phyloP scores from a whole-genome alignment of 1,139 yeast species.

The Kluyveromyces sp. region DNA sequence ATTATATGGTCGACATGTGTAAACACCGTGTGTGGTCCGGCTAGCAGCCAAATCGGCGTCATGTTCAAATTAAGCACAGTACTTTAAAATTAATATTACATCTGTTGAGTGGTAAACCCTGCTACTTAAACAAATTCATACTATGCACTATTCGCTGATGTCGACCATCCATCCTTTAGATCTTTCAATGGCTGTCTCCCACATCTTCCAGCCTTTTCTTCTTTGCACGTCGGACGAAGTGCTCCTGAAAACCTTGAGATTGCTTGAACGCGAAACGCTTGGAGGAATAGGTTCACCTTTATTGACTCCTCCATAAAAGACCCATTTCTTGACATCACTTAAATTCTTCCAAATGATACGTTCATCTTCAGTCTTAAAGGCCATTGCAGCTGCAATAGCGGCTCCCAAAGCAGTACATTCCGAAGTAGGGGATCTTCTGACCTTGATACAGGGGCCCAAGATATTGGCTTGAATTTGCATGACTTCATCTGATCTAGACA shows the following conservation, averaged over 20 bases:
- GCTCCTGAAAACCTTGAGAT: slow-evolving; percentile 43
- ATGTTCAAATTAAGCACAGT: no score
- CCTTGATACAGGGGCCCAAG: slow-evolving; percentile 77
- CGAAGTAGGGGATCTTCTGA: slow-evolving; percentile 70
- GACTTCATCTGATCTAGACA: slow-evolving; percentile 86
- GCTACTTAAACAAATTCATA: background rate
- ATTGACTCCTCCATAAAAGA: slow-evolving; percentile 29
- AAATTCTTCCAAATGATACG: slow-evolving; percentile 71
- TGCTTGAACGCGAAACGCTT: slow-evolving; percentile 9
- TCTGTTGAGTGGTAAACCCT: background rate
- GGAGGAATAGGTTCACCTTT: slow-evolving; percentile 22
- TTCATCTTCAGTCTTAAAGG: slow-evolving; percentile 44
- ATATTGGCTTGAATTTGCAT: slow-evolving; percentile 94
- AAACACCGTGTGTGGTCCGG: no score
- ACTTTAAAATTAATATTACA: background rate
- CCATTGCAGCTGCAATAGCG: slow-evolving; percentile 90
- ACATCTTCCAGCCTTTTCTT: slow-evolving; percentile 59
- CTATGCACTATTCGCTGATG: slow-evolving; percentile 6
- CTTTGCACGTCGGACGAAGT: slow-evolving; percentile 53
- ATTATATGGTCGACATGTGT: no score
- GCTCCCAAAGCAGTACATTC: slow-evolving; percentile 97
- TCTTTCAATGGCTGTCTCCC: slow-evolving; percentile 78
- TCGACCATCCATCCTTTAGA: slow-evolving; percentile 64
- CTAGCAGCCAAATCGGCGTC: no score
- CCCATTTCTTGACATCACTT: slow-evolving; percentile 48